phyloP scores from a whole-genome alignment of 345 rosid species.

The Stellera chamaejasme region DNA sequence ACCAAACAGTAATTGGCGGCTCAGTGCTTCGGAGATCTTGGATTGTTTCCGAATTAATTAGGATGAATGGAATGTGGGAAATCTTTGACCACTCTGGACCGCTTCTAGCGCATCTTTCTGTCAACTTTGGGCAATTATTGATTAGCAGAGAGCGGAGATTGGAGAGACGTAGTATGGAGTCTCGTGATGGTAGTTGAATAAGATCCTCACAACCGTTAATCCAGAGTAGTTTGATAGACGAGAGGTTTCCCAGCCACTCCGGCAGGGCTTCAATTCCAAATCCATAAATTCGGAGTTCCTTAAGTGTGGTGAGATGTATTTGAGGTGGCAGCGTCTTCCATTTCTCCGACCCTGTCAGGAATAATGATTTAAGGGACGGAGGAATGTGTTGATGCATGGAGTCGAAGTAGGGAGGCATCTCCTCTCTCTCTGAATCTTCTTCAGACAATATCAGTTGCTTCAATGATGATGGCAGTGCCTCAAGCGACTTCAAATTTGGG shows the following conservation, averaged over 20 bases:
- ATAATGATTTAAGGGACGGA: too few species aligned
- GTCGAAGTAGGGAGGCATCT: neutral
- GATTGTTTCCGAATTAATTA: too few species aligned
- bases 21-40: too few species aligned
- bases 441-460: neutral
- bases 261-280: neutral
- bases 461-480: neutral
- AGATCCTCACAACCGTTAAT: neutral
- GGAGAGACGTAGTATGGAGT: neutral
- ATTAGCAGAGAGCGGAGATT: neutral
- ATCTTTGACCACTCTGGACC: constrained; percentile 8
- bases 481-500: too few species aligned
- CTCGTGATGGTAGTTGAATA: neutral
- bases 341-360: too few species aligned
- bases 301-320: constrained; percentile 6
- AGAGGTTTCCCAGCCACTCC: constrained; percentile 6
- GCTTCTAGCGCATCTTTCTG: constrained; percentile 1
- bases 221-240: neutral
- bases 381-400: neutral
- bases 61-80: constrained; percentile 1
- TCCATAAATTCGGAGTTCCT: neutral
- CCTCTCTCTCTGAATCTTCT: neutral
- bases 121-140: neutral
- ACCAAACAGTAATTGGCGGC: too few species aligned
- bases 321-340: too few species aligned